These are phyloP conservation scores for Yamadazyma oceani DNA, from an alignment of 1,139 yeast species.

Conservation along the genomic window DNA sequence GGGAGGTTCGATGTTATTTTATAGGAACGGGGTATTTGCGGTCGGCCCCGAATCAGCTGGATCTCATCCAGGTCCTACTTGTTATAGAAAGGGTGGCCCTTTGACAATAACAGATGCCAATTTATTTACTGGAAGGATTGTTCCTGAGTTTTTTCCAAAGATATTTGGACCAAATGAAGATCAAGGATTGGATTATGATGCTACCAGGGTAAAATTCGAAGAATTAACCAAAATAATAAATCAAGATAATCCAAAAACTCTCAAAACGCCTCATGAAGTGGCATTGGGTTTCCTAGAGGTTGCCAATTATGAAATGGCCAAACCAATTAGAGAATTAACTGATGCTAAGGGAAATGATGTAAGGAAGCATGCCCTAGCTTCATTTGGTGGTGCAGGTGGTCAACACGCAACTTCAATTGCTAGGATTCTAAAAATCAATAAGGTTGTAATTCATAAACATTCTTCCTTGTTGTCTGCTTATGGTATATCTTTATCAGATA, in stretches of 20 bases:
- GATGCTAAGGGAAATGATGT: constrained; percentile 24
- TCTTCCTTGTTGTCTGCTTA: constrained; percentile 24
- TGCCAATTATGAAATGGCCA: constrained; percentile 24
- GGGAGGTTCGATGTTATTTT: constrained; percentile 53
- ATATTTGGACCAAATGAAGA: constrained; percentile 55
- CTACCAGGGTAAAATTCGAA: constrained; percentile 37
- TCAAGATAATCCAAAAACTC: constrained; percentile 28
- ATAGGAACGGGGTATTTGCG: constrained; percentile 50
- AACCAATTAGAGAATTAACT: constrained; percentile 23
- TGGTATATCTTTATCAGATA: constrained; percentile 22
- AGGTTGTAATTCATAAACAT: constrained; percentile 21
- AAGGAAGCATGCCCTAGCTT: constrained; percentile 20
- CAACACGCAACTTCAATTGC: constrained; percentile 24
- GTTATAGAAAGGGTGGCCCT: constrained; percentile 58
- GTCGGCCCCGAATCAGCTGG: constrained; percentile 60
- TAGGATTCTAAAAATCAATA: constrained; percentile 19
- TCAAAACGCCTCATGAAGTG: constrained; percentile 24
- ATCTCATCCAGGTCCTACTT: constrained; percentile 61
- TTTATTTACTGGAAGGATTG: constrained; percentile 48
- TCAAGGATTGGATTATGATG: constrained; percentile 44
- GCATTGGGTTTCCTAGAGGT: constrained; percentile 24
- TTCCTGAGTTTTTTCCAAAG: constrained; percentile 51
- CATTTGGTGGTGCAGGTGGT: constrained; percentile 27
- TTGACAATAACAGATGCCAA: constrained; percentile 58
- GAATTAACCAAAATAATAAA: constrained; percentile 43